Base-by-base conservation (phyloP, 805 yeast genomes). In the Kregervanrija fluxuum region DNA sequence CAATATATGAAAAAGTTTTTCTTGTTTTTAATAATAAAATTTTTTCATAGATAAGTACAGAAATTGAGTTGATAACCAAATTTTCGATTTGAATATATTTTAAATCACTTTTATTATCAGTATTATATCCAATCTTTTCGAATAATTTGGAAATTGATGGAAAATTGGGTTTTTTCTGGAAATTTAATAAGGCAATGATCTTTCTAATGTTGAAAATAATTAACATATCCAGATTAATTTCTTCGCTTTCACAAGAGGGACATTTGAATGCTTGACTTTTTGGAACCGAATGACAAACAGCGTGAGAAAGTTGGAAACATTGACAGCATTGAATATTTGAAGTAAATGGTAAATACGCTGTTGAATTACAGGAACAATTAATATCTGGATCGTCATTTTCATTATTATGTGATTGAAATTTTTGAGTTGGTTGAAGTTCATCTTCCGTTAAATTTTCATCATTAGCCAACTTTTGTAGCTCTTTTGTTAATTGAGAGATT, bases 401-500 rank as follows among this genome's bases (percentile, higher is more conserved):
- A 33, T 35, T 15, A 12, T 12, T n/a, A 14, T 33, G 34, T 17
- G 15, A 17, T n/a, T 31, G 31, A 12, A 37, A 39, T 33, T 43
- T 40, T 31, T 54, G 54, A 11, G 48, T 49, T n/a, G 37, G 40
- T 8, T 46, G 38, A 15, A 40, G 35, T 13, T 33, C 41, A 15
- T 43, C 9, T 28, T 37, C 31, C 13, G 22, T 31, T 12, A 43
- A 12, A n/a, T 11, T 28, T 9, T 38, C 37, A 5, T 38, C 35
- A 10, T 42, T 43, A 8, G 48, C 46, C 15, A 47, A 38, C 8
- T 51, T 35, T 13, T 50, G 44, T 30, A 58, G 42, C 9, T 57
- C 56, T 38, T 54, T 48, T 10, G 61, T 50, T 10, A 54, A 51
- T 39, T 58, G 61, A 3, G 65, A 59, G 11, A 48, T 37, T 30